Percentiles rank a stretch among this genome's conserved stretches.
Conservation (phyloP, 805 yeast genomes). For the Ogataea henricii region DNA sequence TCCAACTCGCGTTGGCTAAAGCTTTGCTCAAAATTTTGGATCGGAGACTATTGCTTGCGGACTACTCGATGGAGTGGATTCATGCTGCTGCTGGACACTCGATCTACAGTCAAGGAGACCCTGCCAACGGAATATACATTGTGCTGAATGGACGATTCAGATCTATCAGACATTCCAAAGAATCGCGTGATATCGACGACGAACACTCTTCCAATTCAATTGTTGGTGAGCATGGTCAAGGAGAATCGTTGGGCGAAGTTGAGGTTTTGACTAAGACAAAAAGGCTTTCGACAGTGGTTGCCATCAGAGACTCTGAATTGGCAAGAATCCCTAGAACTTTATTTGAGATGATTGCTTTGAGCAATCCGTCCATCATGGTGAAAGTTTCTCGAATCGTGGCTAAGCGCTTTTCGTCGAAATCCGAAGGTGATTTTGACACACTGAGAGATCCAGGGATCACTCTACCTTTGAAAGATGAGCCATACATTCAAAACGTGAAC, state of each 20-base stretch:
- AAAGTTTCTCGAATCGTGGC: slow-evolving; percentile 89
- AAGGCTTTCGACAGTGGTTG: slow-evolving; percentile 69
- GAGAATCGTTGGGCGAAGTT: slow-evolving; percentile 92
- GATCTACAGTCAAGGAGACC: slow-evolving; percentile 77
- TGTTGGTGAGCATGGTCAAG: slow-evolving; percentile 85
- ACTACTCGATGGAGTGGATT: slow-evolving; percentile 94
- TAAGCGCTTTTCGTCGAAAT: slow-evolving; percentile 37
- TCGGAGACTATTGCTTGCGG: slow-evolving; percentile 68
- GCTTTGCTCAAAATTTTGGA: slow-evolving; percentile 68
- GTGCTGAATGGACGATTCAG: slow-evolving; percentile 88
- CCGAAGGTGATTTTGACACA: slow-evolving; percentile 16
- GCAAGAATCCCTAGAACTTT: slow-evolving; percentile 90
- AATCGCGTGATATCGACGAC: slow-evolving; percentile 27
- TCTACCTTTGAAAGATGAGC: slow-evolving; percentile 36
- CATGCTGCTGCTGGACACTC: slow-evolving; percentile 85
- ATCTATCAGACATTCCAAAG: slow-evolving; percentile 41
- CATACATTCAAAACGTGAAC: slow-evolving; percentile 37
- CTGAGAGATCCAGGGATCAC: slow-evolving; percentile 28
- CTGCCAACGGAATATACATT: slow-evolving; percentile 87
- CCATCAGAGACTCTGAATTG: slow-evolving; percentile 90
- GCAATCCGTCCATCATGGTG: slow-evolving; percentile 87
- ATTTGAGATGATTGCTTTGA: slow-evolving; percentile 80
- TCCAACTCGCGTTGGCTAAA: slow-evolving; percentile 78
- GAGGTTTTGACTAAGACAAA: slow-evolving; percentile 85
- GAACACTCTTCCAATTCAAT: slow-evolving; percentile 15